A percentile compares a stretch with the other conserved stretches of the same genome.
phyloP scores from a whole-genome alignment of 345 rosid species.

The Turnera subulata region DNA sequence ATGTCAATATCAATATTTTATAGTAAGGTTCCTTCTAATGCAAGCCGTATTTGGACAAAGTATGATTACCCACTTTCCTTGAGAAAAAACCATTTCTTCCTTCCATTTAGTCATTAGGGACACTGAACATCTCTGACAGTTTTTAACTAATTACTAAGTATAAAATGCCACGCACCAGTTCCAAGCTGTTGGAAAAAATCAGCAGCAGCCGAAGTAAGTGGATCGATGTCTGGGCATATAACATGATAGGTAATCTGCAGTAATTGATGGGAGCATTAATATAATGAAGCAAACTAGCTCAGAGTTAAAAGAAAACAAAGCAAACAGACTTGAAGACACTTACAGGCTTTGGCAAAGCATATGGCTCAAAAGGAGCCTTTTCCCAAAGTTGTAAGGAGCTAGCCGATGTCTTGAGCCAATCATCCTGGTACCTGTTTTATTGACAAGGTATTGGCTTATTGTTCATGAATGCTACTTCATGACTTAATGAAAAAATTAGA shows the following conservation, averaged over 20 bases:
- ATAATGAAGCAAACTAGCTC: conserved; percentile 6
- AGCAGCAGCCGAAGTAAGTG: conserved; percentile 82
- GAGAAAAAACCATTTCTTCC: too few species aligned
- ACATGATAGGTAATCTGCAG: conserved; percentile 78
- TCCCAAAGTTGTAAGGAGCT: conserved; percentile 88
- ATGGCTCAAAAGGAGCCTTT: conserved; percentile 98
- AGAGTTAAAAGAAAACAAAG: conserved; percentile 1
- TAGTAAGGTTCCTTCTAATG: too few species aligned
- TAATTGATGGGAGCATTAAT: conserved; percentile 13
- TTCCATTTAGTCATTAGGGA: neutral
- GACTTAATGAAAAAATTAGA: neutral
- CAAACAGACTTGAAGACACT: conserved; percentile 22
- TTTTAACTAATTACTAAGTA: neutral
- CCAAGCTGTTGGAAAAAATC: conserved; percentile 98
- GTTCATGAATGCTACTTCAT: too few species aligned
- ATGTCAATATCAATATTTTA: too few species aligned
- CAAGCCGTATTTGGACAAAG: too few species aligned
- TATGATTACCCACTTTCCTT: too few species aligned
- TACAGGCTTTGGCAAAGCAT: conserved; percentile 80
- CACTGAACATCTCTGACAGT: neutral
- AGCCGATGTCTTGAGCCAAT: conserved; percentile 93
- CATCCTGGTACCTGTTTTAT: conserved; percentile 84
- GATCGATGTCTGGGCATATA: conserved; percentile 93
- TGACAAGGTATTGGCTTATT: neutral
- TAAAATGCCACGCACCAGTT: conserved; percentile 53